phyloP scores from a whole-genome alignment of 2,329 filamentous ascomycete species.

The Fusarium foetens region DNA sequence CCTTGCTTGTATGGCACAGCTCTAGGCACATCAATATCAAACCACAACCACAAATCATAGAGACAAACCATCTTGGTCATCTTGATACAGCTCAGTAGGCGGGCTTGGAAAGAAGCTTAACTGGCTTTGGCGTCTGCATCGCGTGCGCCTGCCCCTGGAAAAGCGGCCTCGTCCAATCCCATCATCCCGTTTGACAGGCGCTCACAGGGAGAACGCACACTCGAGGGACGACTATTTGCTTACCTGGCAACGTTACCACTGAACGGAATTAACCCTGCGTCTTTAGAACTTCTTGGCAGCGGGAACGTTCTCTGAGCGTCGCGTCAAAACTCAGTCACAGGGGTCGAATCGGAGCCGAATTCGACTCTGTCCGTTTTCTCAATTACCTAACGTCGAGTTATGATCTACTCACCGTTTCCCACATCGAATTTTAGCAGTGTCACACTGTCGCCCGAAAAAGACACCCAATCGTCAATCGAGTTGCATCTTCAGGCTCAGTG shows the following conservation, averaged over 20 bases:
- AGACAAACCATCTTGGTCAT: constrained; percentile 7
- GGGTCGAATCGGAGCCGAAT: constrained; percentile 27
- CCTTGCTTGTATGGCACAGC: neutral
- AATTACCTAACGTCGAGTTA: neutral
- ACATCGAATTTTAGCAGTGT: neutral
- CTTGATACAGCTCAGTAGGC: neutral
- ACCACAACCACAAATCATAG: neutral
- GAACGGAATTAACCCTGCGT: constrained; percentile 25
- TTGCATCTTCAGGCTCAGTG: constrained; percentile 6
- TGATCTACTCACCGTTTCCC: constrained; percentile 29
- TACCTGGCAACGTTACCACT: constrained; percentile 33
- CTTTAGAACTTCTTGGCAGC: constrained; percentile 34
- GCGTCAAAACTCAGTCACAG: constrained; percentile 15
- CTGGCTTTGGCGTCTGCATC: constrained; percentile 40
- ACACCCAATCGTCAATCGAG: constrained; percentile 21
- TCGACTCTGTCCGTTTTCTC: constrained; percentile 21
- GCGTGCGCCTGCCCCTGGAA: constrained; percentile 41
- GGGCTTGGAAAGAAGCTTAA: constrained; percentile 43
- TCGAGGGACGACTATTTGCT: constrained; percentile 3
- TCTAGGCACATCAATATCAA: neutral
- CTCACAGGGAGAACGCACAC: constrained; percentile 26
- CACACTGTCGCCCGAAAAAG: constrained; percentile 4
- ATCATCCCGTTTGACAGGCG: constrained; percentile 33
- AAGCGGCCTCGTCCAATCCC: constrained; percentile 32
- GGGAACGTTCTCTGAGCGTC: constrained; percentile 21